Evolutionary conservation across 129 eudicot genomes (phyloP).

Genomic region (Flaveria robusta): DNA sequence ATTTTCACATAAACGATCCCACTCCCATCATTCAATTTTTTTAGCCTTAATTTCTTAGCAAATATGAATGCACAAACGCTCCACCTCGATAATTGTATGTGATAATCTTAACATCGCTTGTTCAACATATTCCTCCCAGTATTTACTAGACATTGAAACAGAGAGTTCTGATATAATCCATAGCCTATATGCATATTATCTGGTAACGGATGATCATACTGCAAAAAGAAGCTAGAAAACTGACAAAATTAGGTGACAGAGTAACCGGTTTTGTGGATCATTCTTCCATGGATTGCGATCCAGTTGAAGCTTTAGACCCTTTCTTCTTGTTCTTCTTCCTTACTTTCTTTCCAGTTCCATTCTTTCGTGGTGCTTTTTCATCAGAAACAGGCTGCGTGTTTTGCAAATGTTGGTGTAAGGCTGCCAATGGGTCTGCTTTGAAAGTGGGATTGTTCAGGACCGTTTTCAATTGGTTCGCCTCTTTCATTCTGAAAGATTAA

Average conservation of each 20-base stretch:
- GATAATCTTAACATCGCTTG: neutral
- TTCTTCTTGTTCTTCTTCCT: slow-evolving; percentile 46
- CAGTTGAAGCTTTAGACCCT: slow-evolving; percentile 50
- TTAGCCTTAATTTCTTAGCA: neutral
- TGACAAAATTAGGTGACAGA: neutral
- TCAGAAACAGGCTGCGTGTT: slow-evolving; percentile 69
- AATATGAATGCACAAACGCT: neutral
- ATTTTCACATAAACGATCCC: neutral
- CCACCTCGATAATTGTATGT: neutral
- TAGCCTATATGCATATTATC: slow-evolving; percentile 13
- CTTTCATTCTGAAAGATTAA: slow-evolving; percentile 57
- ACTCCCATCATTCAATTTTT: neutral
- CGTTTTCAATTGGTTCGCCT: slow-evolving; percentile 57
- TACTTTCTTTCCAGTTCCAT: slow-evolving; percentile 47
- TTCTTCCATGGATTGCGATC: slow-evolving; percentile 60
- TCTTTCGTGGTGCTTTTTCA: slow-evolving; percentile 53
- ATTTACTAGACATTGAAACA: slow-evolving; percentile 25
- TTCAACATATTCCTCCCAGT: slow-evolving; percentile 14
- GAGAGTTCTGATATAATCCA: neutral
- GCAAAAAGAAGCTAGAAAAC: slow-evolving; percentile 4
- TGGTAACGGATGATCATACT: slow-evolving; percentile 24
- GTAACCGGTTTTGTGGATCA: slow-evolving; percentile 26
- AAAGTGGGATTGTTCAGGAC: slow-evolving; percentile 67
- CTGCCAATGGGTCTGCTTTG: slow-evolving; percentile 78
- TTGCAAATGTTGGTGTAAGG: slow-evolving; percentile 81